These are phyloP conservation scores for Chaetomiaceae sp. DNA, from an alignment of 2,329 filamentous ascomycete species.

Conservation along the genomic window DNA sequence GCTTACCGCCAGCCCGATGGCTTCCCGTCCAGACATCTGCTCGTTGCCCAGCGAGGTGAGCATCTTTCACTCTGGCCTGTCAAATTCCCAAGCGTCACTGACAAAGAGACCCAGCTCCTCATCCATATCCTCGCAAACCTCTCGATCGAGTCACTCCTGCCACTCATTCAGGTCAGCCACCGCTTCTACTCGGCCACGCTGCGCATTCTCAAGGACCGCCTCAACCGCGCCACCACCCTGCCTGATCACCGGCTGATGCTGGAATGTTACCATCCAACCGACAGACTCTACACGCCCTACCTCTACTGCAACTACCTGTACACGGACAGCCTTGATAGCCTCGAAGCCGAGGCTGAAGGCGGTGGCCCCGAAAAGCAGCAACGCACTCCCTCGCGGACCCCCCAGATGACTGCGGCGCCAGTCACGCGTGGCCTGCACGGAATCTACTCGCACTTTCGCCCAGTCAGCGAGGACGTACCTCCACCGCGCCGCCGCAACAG, in stretches of 20 bases:
- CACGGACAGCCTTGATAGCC: conserved; percentile 51
- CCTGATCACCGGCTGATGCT: conserved; percentile 63
- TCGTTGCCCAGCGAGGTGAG: conserved; percentile 22
- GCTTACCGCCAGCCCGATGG: no score
- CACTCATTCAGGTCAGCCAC: conserved; percentile 25
- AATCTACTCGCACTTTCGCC: conserved; percentile 67
- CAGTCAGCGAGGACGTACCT: conserved; percentile 51
- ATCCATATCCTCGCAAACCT: conserved; percentile 27
- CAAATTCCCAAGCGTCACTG: not conserved
- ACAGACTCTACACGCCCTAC: conserved; percentile 61
- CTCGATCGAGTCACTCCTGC: conserved; percentile 25
- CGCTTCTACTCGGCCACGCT: conserved; percentile 28
- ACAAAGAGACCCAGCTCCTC: conserved; percentile 26
- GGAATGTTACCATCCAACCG: conserved; percentile 70
- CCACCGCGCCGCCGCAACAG: conserved; percentile 21
- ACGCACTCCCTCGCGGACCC: no score
- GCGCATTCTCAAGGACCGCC: conserved; percentile 27
- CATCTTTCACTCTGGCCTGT: not conserved
- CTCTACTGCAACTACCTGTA: conserved; percentile 60
- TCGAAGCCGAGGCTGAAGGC: conserved; percentile 29
- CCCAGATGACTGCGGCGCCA: no score
- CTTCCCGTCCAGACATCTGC: conserved; percentile 5
- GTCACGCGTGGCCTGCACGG: conserved; percentile 36
- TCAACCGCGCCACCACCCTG: conserved; percentile 45
- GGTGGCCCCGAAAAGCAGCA: no score